Evolutionary conservation across 345 rosid genomes (phyloP).

Genomic region (Arabidopsis arenosa): DNA sequence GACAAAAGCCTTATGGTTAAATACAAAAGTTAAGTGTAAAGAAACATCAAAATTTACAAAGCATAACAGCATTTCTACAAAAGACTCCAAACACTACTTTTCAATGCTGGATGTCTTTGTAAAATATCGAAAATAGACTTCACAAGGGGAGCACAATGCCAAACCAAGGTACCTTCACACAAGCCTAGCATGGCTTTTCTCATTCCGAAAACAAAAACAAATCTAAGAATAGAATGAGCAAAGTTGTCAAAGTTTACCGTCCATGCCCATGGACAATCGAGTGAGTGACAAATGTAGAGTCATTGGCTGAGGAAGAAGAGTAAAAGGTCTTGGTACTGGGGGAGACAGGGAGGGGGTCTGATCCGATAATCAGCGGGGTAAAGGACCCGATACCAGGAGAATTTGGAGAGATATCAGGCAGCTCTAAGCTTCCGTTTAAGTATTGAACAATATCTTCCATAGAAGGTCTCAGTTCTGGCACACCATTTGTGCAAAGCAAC

Average conservation of each 20-base stretch:
- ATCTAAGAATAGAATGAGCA: background rate
- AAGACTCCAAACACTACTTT: conserved; percentile 23
- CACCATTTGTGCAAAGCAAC: conserved; percentile 43
- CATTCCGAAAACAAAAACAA: background rate
- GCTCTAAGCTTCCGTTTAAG: conserved; percentile 25
- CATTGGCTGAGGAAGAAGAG: conserved; percentile 32
- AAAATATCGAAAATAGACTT: conserved; percentile 3
- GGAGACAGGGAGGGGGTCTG: conserved; percentile 1
- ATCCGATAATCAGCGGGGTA: conserved; percentile 2
- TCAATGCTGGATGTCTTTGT: conserved; percentile 4
- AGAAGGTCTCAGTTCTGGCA: conserved; percentile 49
- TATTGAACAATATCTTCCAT: conserved; percentile 33
- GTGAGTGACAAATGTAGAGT: conserved; percentile 38
- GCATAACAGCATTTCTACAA: conserved; percentile 7
- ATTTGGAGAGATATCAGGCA: conserved; percentile 35
- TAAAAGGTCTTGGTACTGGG: conserved; percentile 15
- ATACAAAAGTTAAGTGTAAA: conserved; percentile 8
- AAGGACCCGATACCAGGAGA: conserved; percentile 39
- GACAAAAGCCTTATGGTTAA: background rate
- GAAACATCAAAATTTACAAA: conserved; percentile 25
- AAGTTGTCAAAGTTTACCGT: conserved; percentile 16
- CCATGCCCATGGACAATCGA: conserved; percentile 40
- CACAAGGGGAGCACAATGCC: conserved; percentile 29
- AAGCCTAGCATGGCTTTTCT: conserved; percentile 5
- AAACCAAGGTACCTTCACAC: conserved; percentile 24